Percentiles rank a stretch among this genome's conserved stretches.
Conservation (phyloP, 2,329 filamentous ascomycete genomes). For the Penicillium sp. region DNA sequence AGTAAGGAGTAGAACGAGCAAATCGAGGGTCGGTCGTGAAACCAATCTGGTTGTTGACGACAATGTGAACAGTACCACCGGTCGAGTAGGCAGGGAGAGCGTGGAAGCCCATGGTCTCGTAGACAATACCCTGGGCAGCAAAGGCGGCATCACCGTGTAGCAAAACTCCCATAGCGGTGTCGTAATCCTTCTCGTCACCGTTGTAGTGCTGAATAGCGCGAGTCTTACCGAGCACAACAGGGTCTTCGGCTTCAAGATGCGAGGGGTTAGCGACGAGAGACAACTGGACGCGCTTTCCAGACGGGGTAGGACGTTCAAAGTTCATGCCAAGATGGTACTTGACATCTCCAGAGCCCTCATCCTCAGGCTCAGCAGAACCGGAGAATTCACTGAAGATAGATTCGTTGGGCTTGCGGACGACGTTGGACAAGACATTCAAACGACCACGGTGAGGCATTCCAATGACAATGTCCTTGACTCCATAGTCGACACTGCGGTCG, state of each 20-base stretch:
- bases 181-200: constrained; percentile 85
- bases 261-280: constrained; percentile 98
- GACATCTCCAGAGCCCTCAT: constrained; percentile 96
- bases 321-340: constrained; percentile 99
- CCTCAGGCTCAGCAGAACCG: constrained; percentile 78
- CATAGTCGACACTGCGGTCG: constrained; percentile 95
- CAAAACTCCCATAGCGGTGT: constrained; percentile 89
- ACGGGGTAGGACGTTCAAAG: constrained; percentile 96
- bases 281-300: constrained; percentile 97
- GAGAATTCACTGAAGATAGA: constrained; percentile 99
- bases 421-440: constrained; percentile 96
- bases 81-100: constrained; percentile 94
- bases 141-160: constrained; percentile 97
- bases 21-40: constrained; percentile 99
- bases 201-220: constrained; percentile 99
- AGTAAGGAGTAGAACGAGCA: constrained; percentile 95
- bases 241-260: constrained; percentile 96
- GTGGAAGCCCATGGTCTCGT: constrained; percentile 98
- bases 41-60: constrained; percentile 99
- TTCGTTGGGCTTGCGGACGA: constrained; percentile 98
- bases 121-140: constrained; percentile 93
- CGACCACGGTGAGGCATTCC: constrained; percentile 99
- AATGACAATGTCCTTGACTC: constrained; percentile 98
- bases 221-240: constrained; percentile 95
- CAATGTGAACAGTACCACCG: constrained; percentile 91